Evolutionary conservation across 2,329 filamentous ascomycete species (phyloP), one percentile per base, ranked within the genome.

Genomic region (Byssoonygena ceratinophila): DNA sequence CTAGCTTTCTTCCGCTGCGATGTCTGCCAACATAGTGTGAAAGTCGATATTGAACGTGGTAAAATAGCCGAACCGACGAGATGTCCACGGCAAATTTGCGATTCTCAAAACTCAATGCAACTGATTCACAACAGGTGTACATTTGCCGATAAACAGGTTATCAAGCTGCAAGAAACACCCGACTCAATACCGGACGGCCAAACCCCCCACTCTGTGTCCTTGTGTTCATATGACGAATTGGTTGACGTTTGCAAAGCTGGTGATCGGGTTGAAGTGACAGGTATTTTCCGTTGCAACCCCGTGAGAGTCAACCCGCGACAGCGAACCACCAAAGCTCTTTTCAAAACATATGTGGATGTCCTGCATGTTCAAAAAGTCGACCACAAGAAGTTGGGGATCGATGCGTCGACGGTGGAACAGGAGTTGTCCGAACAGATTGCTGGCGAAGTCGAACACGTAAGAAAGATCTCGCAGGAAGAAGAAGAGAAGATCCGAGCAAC

Each of bases 211-310:
- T 95, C 91, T 0, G 92, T 98, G 23, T 96, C 91, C 0, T 81
- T 98, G 46, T 96, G 91, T 63, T 87, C 90, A 11, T 97, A 98
- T 67, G 91, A 97, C 63, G 92, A 98, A 67, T 76, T 98, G 49
- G 94, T 98, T 0, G 92, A 98, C 71, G 84, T 95, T 53, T 97
- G 92, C 77, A 97, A 96, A 69, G 92, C 92, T 50, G 92, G 92
- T 81, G 92, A 98, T 68, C 82, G 92, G 54, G 84, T 98, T 34
- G 84, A 95, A 69, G 84, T 98, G 54, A 98, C 92, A 6, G 92
- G 92, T 62, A 94, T 98, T 61, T 98, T 97, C 79, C 85, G 92
- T 58, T 89, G 89, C 65, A 95, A 87, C 59, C 87, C 91, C 44
- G 89, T 98, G 50, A 84, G 92, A 18, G 83, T 97, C 57, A 98